These are phyloP conservation scores for Primulina tabacum DNA, from an alignment of 257 asterid species.

Conservation along the genomic window DNA sequence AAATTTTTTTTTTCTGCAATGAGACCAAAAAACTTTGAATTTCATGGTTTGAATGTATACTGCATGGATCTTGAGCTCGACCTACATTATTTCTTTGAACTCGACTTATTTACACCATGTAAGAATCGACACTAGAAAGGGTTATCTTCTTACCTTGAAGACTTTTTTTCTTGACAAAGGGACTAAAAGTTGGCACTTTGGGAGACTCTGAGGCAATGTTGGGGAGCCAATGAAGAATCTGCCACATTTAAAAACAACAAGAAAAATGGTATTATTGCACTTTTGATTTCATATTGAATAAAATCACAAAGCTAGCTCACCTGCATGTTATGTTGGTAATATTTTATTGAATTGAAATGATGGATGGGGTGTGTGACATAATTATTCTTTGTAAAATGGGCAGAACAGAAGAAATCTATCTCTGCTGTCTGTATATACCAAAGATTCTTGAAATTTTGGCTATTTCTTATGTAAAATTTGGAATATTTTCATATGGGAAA, in stretches of 20 bases:
- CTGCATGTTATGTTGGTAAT: slow-evolving; percentile 3
- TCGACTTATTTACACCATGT: too few relatives aligned
- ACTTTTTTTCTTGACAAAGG: background rate
- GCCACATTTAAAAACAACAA: background rate
- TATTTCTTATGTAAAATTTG: too few relatives aligned
- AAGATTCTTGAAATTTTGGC: too few relatives aligned
- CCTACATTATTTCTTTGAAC: too few relatives aligned
- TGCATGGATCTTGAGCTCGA: too few relatives aligned
- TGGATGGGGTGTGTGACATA: background rate
- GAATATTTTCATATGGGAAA: too few relatives aligned
- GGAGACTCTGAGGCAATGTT: background rate
- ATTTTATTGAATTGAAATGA: background rate
- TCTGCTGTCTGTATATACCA: too few relatives aligned
- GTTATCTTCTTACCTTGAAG: slow-evolving; percentile 1
- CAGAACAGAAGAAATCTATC: background rate
- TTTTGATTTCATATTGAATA: background rate
- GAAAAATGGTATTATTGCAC: too few relatives aligned
- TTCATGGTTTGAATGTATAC: too few relatives aligned
- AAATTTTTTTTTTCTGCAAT: slow-evolving; percentile 24
- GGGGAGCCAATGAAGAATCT: slow-evolving; percentile 21
- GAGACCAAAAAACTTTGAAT: background rate
- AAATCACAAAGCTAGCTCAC: background rate
- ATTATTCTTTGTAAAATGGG: background rate
- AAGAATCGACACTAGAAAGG: too few relatives aligned
- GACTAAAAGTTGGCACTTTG: slow-evolving; percentile 2